Base-by-base conservation (phyloP, 768 basidiomycete species). In the Psilocybe cyanescens region DNA sequence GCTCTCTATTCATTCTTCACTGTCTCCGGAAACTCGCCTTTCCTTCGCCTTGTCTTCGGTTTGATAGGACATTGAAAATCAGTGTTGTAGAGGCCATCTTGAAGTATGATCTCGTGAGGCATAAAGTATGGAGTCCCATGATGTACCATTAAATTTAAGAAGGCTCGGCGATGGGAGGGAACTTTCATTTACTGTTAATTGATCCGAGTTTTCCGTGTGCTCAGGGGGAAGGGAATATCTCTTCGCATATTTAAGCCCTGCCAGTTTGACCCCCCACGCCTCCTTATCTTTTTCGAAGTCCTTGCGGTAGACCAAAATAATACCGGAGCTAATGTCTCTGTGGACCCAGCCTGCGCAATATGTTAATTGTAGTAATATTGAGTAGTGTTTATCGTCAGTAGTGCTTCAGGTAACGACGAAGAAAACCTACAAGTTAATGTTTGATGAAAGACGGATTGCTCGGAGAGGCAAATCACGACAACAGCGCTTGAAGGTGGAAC, bases 111-210 rank as follows among this genome's bases (percentile, higher is more conserved):
- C 58, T 64, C 63, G 28, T 19, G 49, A 30, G 65, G 51, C 65
- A 66, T 66, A 48, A 60, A 66, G 44, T 63, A 58, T 11, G 58
- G 50, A 19, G 65, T 66, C 9, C 65, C 65, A 46, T 30, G n/a
- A 28, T 46, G 19, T 19, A 19, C 19, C 19, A 19, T 19, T 19
- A 19, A 19, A 1, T 19, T 19, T 19, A 19, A 19, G 19, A 19
- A 19, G 1, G 19, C 47, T 30, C 30, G 48, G 39, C 17, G 49
- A 14, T 37, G 8, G 37, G 9, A 14, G 19, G 19, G 19, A 19
- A 19, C 19, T 19, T 19, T 19, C 52, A 41, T 62, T 14, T 58
- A 66, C 65, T 12, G 61, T 66, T 46, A 60, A 60, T 12, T 55
- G 62, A 48, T 66, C 65, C n/a, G 37, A 35, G 28, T 29, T 50